Evolutionary conservation across 2,329 filamentous ascomycete species (phyloP).

Genomic region (Aspergillus sp.): DNA sequence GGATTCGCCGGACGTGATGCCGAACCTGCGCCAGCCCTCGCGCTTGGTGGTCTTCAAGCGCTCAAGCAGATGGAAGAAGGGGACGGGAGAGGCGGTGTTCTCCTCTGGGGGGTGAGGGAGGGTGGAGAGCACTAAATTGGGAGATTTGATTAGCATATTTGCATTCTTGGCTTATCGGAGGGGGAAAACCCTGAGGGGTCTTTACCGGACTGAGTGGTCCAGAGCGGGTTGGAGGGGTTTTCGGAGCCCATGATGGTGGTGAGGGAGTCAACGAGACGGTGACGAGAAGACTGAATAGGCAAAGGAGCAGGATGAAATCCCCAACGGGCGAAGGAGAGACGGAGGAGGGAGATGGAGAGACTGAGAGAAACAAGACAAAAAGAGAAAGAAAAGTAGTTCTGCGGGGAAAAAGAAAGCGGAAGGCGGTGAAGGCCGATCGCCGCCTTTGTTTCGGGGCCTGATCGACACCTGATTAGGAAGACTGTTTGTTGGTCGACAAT

Average conservation of each 20-base stretch:
- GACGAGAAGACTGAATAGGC: not conserved
- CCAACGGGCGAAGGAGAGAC: not conserved
- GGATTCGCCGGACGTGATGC: slow-evolving; percentile 74
- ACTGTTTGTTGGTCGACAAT: not conserved
- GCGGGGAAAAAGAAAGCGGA: slow-evolving; percentile 6
- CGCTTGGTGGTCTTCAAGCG: slow-evolving; percentile 94
- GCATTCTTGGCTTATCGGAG: not conserved
- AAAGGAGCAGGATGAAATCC: slow-evolving; percentile 5
- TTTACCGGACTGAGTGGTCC: slow-evolving; percentile 38
- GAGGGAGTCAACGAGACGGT: not conserved
- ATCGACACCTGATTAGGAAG: slow-evolving; percentile 1
- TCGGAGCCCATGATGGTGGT: slow-evolving; percentile 30
- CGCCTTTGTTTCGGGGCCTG: not conserved
- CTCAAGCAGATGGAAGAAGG: slow-evolving; percentile 93
- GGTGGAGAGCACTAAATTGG: slow-evolving; percentile 58
- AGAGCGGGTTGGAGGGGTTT: slow-evolving; percentile 24
- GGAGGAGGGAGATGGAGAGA: slow-evolving; percentile 4
- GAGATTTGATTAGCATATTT: not conserved
- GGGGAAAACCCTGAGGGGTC: slow-evolving; percentile 6
- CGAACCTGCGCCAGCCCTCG: slow-evolving; percentile 91
- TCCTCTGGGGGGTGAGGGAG: slow-evolving; percentile 62
- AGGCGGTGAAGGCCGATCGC: slow-evolving; percentile 1
- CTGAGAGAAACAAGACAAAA: not conserved
- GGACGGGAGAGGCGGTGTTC: slow-evolving; percentile 69
- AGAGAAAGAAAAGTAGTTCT: slow-evolving; percentile 1